Evolutionary conservation across 116 monocot species (phyloP).

Genomic region (Papilionanthe hybrid): DNA sequence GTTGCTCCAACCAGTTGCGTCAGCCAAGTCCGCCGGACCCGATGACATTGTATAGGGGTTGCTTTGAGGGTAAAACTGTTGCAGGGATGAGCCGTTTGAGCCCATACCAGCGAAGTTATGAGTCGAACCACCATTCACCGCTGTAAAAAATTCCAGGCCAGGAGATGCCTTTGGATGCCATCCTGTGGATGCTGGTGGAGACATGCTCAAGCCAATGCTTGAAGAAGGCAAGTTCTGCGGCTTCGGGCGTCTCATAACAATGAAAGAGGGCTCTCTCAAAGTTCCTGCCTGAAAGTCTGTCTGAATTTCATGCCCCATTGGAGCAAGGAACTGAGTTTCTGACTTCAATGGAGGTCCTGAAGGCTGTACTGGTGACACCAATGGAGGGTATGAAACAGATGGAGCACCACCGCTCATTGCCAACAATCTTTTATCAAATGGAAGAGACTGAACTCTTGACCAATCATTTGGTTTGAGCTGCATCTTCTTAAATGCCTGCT

Average conservation of each 20-base stretch:
- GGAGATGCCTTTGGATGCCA: slow-evolving; percentile 36
- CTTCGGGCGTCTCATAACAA: slow-evolving; percentile 60
- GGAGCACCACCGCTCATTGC: background rate
- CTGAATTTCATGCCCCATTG: slow-evolving; percentile 24
- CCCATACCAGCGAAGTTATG: slow-evolving; percentile 10
- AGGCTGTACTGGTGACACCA: slow-evolving; percentile 22
- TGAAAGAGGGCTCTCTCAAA: slow-evolving; percentile 27
- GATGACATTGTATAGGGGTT: slow-evolving; percentile 18
- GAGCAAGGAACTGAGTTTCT: background rate
- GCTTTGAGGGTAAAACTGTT: slow-evolving; percentile 32
- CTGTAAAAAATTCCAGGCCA: slow-evolving; percentile 26
- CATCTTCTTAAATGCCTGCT: slow-evolving; percentile 14
- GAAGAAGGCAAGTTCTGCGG: slow-evolving; percentile 13
- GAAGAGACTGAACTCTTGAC: slow-evolving; percentile 7
- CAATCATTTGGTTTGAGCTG: slow-evolving; percentile 20
- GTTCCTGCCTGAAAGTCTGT: background rate
- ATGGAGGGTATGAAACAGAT: slow-evolving; percentile 3
- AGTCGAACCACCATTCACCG: slow-evolving; percentile 4
- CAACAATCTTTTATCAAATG: slow-evolving; percentile 29
- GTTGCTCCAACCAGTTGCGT: background rate
- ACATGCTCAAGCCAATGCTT: slow-evolving; percentile 12
- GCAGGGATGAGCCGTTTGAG: slow-evolving; percentile 3
- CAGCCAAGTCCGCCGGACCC: background rate
- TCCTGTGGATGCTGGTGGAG: slow-evolving; percentile 26
- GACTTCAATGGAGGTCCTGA: slow-evolving; percentile 17